phyloP scores from a whole-genome alignment of 2,329 filamentous ascomycete species.

The Fusarium pseudonygamai region DNA sequence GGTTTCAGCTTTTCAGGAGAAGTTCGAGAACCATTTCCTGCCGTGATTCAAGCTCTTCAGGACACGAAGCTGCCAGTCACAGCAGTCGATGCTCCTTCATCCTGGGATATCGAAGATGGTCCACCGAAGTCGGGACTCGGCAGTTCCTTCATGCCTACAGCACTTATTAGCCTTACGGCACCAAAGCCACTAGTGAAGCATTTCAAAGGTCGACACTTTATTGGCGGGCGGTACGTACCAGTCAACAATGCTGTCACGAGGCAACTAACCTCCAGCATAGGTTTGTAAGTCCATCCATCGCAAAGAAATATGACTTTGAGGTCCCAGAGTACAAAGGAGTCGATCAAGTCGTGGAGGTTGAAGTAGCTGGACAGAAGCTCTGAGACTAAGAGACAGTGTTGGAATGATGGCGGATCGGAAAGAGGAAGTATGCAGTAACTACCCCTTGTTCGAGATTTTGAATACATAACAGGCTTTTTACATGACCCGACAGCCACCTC shows the following conservation, averaged over 20 bases:
- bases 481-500: conserved; percentile 65
- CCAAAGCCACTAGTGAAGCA: conserved; percentile 88
- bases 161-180: conserved; percentile 88
- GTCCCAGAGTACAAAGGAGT: conserved; percentile 84
- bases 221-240: conserved; percentile 78
- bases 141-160: conserved; percentile 80
- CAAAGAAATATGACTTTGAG: conserved; percentile 86
- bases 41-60: conserved; percentile 80
- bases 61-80: conserved; percentile 80
- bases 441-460: conserved; percentile 11
- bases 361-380: conserved; percentile 60
- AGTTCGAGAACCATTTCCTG: conserved; percentile 89
- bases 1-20: conserved; percentile 93
- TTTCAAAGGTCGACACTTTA: conserved; percentile 89
- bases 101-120: conserved; percentile 91
- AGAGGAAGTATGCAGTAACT: conserved; percentile 4
- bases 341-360: conserved; percentile 88
- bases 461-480: conserved; percentile 46
- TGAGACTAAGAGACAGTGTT: conserved; percentile 53
- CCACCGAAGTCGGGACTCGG: conserved; percentile 82
- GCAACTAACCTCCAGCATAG: conserved; percentile 52
- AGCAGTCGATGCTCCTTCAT: conserved; percentile 91
- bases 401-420: conserved; percentile 1
- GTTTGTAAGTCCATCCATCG: conserved; percentile 81
- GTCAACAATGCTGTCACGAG: not conserved